Evolutionary conservation across 2,329 filamentous ascomycete genomes (phyloP).

Genomic region (Talaromyces rugulosus): DNA sequence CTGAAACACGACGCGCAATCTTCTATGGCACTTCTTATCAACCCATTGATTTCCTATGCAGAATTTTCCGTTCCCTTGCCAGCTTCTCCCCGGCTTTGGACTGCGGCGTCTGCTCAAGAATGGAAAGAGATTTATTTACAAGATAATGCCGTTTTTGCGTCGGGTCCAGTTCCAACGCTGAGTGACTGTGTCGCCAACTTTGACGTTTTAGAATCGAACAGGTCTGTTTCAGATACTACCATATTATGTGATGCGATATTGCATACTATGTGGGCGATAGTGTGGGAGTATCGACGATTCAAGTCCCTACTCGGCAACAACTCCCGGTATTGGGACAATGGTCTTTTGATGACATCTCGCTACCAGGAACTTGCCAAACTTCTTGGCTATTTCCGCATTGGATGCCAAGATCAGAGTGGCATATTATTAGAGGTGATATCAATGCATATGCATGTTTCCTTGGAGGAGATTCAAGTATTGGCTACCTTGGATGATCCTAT

Average conservation of each 20-base stretch:
- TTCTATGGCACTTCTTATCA: slow-evolving; percentile 63
- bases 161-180: slow-evolving; percentile 27
- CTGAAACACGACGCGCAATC: slow-evolving; percentile 64
- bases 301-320: slow-evolving; percentile 45
- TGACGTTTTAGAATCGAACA: neutral
- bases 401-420: slow-evolving; percentile 9
- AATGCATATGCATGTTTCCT: slow-evolving; percentile 37
- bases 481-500: neutral
- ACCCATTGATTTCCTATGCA: slow-evolving; percentile 63
- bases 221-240: neutral
- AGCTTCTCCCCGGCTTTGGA: slow-evolving; percentile 60
- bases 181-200: neutral
- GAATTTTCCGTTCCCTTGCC: slow-evolving; percentile 66
- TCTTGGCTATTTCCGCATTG: slow-evolving; percentile 49
- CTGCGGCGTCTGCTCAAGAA: slow-evolving; percentile 57
- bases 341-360: slow-evolving; percentile 49
- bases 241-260: neutral
- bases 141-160: slow-evolving; percentile 21
- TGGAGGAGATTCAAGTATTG: slow-evolving; percentile 24
- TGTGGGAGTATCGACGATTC: neutral
- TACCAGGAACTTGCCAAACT: slow-evolving; percentile 61
- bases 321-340: slow-evolving; percentile 35
- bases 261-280: neutral
- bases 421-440: slow-evolving; percentile 29
- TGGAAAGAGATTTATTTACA: slow-evolving; percentile 62